Base-by-base conservation (phyloP, 2,329 filamentous ascomycete genomes). In the Daldinia sp. region DNA sequence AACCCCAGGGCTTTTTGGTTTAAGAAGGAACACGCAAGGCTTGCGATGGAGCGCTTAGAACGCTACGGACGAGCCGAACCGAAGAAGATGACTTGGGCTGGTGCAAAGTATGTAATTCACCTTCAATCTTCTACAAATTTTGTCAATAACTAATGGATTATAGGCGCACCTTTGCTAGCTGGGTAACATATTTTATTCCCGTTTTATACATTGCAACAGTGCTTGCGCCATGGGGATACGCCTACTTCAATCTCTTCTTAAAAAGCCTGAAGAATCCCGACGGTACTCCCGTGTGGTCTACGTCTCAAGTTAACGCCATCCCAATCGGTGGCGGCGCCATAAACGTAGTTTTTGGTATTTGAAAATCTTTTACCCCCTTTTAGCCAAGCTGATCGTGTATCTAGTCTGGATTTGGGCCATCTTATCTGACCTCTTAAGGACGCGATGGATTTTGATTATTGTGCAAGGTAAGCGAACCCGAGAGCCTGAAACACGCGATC, bases 361-460 rank as follows among this genome's bases (percentile, higher is more conserved):
- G 2, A 6, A 43, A 11, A 1, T n/a, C 19, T 1, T n/a, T 30
- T 15, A 15, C 34, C 27, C 23, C 19, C 13, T 10, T 43, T 3
- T 21, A 21, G 9, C 37, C n/a, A 23, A 34, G 21, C 51, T 64
- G 54, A 64, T 17, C 9, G 10, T 10, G 25, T 3, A 10, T 29
- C 1, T 43, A 78, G 83, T 85, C 1, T 85, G 82, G 82, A 76
- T 83, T 10, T 85, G 83, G 82, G 82, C 82, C 0, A 77, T 83
- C 1, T 68, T 84, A 0, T 85, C 83, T 0, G 83, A 85, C 70
- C 70, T 78, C 7, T 67, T 85, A 1, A 76, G 77, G 34, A 83
- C 82, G 0, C 73, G 83, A 19, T 85, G 83, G 83, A 78, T 77
- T 0, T 73, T 85, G 4, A 81, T 85, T 27, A 73, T 85, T 5